Evolutionary conservation across 345 rosid species (phyloP).

Genomic region (Combretum micranthum): DNA sequence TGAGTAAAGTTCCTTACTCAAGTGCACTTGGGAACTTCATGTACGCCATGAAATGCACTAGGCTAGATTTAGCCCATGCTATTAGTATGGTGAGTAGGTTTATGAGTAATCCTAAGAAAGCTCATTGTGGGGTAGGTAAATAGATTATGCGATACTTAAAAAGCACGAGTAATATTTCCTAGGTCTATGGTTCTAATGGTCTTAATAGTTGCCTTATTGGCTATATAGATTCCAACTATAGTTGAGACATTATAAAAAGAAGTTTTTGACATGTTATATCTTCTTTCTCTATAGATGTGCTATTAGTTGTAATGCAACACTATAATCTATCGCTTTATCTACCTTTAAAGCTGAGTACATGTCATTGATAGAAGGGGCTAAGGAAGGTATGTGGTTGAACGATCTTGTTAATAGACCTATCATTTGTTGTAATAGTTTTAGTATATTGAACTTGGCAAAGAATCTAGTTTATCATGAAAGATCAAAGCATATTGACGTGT

Average conservation of each 20-base stretch:
- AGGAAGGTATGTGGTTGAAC: neutral
- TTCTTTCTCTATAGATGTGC: neutral
- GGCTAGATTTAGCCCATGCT: neutral
- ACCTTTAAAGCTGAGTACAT: neutral
- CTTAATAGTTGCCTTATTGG: neutral
- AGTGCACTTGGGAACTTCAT: too few relatives aligned
- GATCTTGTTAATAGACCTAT: neutral
- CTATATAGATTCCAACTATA: neutral
- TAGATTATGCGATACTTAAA: constrained; percentile 2
- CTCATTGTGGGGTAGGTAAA: neutral
- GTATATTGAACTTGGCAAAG: too few relatives aligned
- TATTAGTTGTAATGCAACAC: neutral
- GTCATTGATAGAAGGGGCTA: neutral
- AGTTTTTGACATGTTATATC: neutral
- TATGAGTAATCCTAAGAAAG: constrained; percentile 3
- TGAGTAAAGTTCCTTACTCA: neutral
- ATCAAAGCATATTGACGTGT: too few relatives aligned
- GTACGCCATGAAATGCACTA: neutral
- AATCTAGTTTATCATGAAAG: too few relatives aligned
- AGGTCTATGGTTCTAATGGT: neutral
- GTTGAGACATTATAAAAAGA: neutral
- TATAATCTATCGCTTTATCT: neutral
- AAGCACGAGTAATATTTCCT: too few relatives aligned
- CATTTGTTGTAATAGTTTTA: neutral
- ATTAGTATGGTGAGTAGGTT: neutral